Evolutionary conservation across 129 eudicot species (phyloP).

Genomic region (Centella asiatica): DNA sequence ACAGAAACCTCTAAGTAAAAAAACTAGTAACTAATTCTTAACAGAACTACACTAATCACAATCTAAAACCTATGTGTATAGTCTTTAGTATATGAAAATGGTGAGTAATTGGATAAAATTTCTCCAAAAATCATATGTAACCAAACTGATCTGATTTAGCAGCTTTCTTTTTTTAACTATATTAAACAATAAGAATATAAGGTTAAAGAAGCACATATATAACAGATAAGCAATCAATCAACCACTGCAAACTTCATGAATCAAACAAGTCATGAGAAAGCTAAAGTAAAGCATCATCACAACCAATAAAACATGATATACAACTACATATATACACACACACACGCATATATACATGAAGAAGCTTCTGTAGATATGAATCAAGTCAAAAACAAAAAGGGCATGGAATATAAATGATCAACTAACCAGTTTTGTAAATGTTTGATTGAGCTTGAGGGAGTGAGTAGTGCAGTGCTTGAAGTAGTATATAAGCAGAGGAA

Average conservation of each 20-base stretch:
- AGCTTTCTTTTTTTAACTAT: neutral
- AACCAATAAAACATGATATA: neutral
- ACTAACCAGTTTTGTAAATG: slow-evolving; percentile 5
- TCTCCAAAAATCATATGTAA: too few species aligned
- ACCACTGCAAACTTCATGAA: neutral
- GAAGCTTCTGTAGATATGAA: neutral
- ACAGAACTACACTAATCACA: too few species aligned
- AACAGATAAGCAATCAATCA: neutral
- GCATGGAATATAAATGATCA: neutral
- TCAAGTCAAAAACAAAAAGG: neutral
- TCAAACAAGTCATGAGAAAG: too few species aligned
- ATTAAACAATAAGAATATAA: neutral
- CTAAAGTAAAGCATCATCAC: neutral
- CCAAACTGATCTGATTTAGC: neutral
- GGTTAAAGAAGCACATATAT: neutral
- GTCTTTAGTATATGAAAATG: too few species aligned
- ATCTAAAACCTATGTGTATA: too few species aligned
- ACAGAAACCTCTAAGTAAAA: too few species aligned
- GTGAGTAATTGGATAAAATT: too few species aligned
- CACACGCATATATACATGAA: neutral
- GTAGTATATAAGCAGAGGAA: neutral
- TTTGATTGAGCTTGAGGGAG: neutral
- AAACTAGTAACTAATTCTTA: too few species aligned
- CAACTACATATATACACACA: too few species aligned
- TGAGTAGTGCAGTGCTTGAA: neutral